These are phyloP conservation scores for Oryza nivara DNA, from an alignment of 176 grass and related monocot genomes.

Conservation along the genomic window DNA sequence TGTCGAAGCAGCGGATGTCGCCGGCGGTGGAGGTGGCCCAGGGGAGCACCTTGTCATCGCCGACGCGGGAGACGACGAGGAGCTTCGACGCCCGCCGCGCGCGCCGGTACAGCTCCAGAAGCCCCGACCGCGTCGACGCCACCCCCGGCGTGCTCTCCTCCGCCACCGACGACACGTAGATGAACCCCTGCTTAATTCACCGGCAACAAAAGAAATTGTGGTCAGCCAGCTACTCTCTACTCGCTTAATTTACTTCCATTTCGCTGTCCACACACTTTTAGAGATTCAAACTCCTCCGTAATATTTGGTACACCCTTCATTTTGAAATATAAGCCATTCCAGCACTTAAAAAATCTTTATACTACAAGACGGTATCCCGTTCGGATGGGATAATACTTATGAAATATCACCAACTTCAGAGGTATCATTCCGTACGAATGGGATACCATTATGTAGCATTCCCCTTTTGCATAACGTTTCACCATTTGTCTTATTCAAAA, in stretches of 20 bases:
- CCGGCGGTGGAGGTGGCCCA: conserved; percentile 73
- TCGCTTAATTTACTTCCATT: neutral
- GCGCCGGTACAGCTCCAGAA: conserved; percentile 66
- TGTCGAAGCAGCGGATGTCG: conserved; percentile 91
- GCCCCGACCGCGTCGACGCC: conserved; percentile 61
- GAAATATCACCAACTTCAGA: too few species aligned
- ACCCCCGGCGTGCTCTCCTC: conserved; percentile 61
- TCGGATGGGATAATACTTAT: too few species aligned
- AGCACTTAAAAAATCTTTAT: too few species aligned
- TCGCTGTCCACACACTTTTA: too few species aligned
- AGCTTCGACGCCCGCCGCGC: conserved; percentile 62
- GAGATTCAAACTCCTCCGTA: too few species aligned
- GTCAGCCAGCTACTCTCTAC: neutral
- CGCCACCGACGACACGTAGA: conserved; percentile 55
- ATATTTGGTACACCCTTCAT: too few species aligned
- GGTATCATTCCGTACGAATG: too few species aligned
- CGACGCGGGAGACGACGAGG: conserved; percentile 76
- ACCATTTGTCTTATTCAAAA: too few species aligned
- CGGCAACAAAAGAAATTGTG: neutral
- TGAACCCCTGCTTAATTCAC: conserved; percentile 22
- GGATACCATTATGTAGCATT: too few species aligned
- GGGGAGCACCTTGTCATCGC: conserved; percentile 81
- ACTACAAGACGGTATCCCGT: too few species aligned
- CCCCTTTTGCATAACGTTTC: too few species aligned
- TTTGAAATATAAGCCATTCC: too few species aligned